Evolutionary conservation across 148 eudicot genomes (phyloP).

Genomic region (Selenicereus undatus): DNA sequence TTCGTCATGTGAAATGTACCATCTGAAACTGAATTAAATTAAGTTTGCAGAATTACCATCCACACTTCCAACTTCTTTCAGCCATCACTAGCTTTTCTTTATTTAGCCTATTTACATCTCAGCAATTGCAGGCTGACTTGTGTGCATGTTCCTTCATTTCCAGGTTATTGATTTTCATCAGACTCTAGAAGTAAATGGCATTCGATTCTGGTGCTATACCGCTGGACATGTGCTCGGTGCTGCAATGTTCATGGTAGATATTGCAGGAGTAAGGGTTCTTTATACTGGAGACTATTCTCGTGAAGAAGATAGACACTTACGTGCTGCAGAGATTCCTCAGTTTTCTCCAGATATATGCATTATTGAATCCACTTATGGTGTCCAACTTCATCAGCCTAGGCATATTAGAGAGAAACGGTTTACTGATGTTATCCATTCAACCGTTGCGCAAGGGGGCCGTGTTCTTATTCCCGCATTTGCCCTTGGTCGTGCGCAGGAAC

Average conservation of each 20-base stretch:
- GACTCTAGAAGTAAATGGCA: constrained; percentile 91
- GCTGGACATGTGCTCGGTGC: constrained; percentile 99
- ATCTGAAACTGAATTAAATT: neutral
- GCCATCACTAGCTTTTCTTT: neutral
- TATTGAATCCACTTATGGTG: constrained; percentile 92
- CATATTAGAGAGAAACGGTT: constrained; percentile 79
- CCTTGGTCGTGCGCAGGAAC: constrained; percentile 97
- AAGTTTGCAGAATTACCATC: neutral
- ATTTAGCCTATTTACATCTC: neutral
- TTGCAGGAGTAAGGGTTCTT: constrained; percentile 88
- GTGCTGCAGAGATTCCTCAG: constrained; percentile 84
- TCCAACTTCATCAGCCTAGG: constrained; percentile 85
- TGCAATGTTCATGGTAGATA: constrained; percentile 99
- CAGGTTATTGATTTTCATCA: constrained; percentile 98
- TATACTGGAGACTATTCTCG: constrained; percentile 98
- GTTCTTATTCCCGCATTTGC: constrained; percentile 94
- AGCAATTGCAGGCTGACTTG: constrained; percentile 8
- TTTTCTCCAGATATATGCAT: constrained; percentile 94
- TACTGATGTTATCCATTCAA: constrained; percentile 81
- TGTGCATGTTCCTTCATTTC: constrained; percentile 9
- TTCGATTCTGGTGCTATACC: constrained; percentile 97
- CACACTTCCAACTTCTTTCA: neutral
- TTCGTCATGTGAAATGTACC: neutral
- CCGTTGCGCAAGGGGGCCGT: constrained; percentile 88
- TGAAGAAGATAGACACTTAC: constrained; percentile 94